phyloP scores from a whole-genome alignment of 2,329 filamentous ascomycete genomes.

The Daldinia sp. region DNA sequence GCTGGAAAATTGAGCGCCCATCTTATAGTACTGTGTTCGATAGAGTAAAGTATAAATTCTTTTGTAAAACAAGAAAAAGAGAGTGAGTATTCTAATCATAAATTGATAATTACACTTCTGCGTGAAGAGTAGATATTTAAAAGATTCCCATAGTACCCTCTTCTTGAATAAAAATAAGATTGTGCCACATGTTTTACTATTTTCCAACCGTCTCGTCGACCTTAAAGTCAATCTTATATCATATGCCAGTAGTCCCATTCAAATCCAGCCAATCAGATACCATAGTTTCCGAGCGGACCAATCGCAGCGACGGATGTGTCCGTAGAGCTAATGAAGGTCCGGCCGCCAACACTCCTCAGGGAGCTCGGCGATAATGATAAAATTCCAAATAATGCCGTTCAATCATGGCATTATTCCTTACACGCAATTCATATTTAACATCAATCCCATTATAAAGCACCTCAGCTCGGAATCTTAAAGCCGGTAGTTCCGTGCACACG shows the following conservation, averaged over 20 bases:
- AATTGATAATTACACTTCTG: not conserved
- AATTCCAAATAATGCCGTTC: not conserved
- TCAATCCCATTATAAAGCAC: not conserved
- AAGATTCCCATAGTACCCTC: not conserved
- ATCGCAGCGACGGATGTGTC: not conserved
- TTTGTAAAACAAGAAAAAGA: not conserved
- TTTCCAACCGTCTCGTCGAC: not conserved
- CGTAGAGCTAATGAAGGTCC: not conserved
- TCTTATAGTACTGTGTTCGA: not conserved
- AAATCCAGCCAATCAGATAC: slow-evolving; percentile 18
- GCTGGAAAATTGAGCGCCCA: slow-evolving; percentile 26
- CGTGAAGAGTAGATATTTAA: not conserved
- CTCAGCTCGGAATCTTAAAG: not conserved
- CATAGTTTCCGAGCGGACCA: slow-evolving; percentile 20
- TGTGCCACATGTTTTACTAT: not conserved
- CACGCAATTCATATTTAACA: not conserved
- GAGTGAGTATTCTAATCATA: not conserved
- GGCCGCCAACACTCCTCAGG: not conserved
- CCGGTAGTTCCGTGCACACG: slow-evolving; percentile 1
- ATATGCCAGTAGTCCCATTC: not conserved
- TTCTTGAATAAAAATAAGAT: not conserved
- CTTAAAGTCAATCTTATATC: not conserved
- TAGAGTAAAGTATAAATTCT: not conserved
- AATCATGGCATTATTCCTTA: not conserved
- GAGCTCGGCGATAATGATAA: not conserved